These are phyloP conservation scores for Nannizzia gypsea DNA, from an alignment of 2,329 filamentous ascomycete genomes.

Conservation along the genomic window DNA sequence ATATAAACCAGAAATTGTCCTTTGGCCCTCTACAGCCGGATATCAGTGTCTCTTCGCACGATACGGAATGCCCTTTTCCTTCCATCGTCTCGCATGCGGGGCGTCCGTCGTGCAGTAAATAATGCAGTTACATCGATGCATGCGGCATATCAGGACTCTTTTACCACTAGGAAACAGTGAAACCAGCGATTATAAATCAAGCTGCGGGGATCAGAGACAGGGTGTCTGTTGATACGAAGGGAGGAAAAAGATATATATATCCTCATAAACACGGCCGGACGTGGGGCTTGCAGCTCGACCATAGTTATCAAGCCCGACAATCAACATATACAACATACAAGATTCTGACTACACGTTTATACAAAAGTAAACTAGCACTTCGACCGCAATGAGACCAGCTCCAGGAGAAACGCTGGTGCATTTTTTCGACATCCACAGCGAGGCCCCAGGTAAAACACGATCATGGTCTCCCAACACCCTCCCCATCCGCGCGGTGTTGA, in stretches of 20 bases:
- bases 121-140: no score
- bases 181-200: neutral
- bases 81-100: no score
- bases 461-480: constrained; percentile 27
- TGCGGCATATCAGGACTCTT: no score
- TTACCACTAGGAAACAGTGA: neutral
- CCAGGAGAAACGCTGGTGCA: constrained; percentile 10
- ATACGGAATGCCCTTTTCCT: no score
- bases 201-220: neutral
- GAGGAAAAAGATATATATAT: neutral
- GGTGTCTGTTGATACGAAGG: neutral
- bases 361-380: neutral
- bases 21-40: no score
- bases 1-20: no score
- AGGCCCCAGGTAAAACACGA: constrained; percentile 4
- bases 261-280: neutral
- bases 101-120: no score
- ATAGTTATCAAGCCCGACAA: no score
- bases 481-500: constrained; percentile 32
- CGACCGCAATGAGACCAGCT: neutral
- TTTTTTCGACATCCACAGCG: constrained; percentile 14
- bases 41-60: no score
- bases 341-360: neutral
- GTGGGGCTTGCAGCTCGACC: neutral
- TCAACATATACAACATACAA: neutral